phyloP scores from a whole-genome alignment of 495 filamentous ascomycete species.

The Venustampulla echinocandica region DNA sequence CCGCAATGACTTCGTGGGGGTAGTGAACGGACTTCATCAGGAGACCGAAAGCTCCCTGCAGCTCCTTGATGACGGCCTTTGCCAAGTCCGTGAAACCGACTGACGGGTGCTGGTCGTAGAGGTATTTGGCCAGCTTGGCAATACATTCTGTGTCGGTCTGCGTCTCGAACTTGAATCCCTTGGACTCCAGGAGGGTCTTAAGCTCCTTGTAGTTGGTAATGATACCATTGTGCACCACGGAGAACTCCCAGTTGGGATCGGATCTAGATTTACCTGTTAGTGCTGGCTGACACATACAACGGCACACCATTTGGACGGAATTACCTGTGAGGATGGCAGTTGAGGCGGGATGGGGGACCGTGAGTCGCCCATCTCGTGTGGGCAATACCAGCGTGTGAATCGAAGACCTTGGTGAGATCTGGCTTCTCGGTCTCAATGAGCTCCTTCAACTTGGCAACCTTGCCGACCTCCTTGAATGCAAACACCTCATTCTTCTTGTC shows the following conservation, averaged over 20 bases:
- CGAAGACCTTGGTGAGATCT: slow-evolving; percentile 85
- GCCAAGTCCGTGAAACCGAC: slow-evolving; percentile 93
- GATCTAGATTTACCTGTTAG: slow-evolving; percentile 29
- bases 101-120: slow-evolving; percentile 90
- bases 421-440: slow-evolving; percentile 70
- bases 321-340: slow-evolving; percentile 97
- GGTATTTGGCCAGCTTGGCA: slow-evolving; percentile 95
- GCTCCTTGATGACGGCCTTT: slow-evolving; percentile 96
- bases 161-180: slow-evolving; percentile 97
- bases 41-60: slow-evolving; percentile 94
- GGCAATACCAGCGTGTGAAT: slow-evolving; percentile 94
- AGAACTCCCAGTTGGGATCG: slow-evolving; percentile 89
- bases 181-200: slow-evolving; percentile 82
- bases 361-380: slow-evolving; percentile 99
- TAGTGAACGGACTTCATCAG: slow-evolving; percentile 97
- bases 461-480: slow-evolving; percentile 98
- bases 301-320: background rate
- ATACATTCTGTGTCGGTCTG: slow-evolving; percentile 99
- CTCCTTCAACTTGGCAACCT: slow-evolving; percentile 90
- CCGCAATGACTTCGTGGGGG: slow-evolving; percentile 95
- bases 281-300: too few species aligned
- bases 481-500: slow-evolving; percentile 98
- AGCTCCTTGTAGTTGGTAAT: slow-evolving; percentile 99
- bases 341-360: slow-evolving; percentile 82
- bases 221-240: slow-evolving; percentile 98